Base-by-base conservation (phyloP, 495 filamentous ascomycete species). In the Aspergillus homomorphus region DNA sequence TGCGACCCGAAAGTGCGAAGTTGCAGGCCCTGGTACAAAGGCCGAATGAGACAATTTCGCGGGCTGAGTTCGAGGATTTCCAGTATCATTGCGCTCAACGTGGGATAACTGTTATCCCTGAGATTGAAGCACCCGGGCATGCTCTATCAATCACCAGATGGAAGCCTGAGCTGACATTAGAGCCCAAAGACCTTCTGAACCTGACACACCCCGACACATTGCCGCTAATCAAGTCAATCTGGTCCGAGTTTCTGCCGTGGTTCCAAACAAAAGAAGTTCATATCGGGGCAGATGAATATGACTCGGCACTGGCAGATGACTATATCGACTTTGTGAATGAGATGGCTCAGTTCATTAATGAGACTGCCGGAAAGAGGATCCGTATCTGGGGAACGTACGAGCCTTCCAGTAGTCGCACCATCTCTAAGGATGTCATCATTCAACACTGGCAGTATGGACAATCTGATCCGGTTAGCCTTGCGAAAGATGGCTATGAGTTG, bases 381-480 rank as follows among this genome's bases (percentile, higher is more conserved):
- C 68, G 81, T 1, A 83, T 84, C 44, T 84, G 81, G 81, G 81
- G 81, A 0, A 83, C 81, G 0, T 60, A 76, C 14, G 79, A 82
- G 53, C 79, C 81, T 0, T 75, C 75, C 1, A 57, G 69, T 12
- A 69, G 63, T 1, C 61, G 68, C 1, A 64, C 63, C 1, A 75
- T 82, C 43, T 67, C 73, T 9, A 68, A 66, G 12, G 69, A 77
- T 45, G 68, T 83, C 38, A 77, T 75, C 12, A 75, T 79, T 10
- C 81, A 84, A 63, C 81, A 83, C 58, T 84, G 81, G 81, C 81
- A 84, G 54, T 80, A 79, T 57, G 81, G 81, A 16, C 74, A 84
- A 53, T 83, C 81, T 0, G 80, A 84, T 41, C 80, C 81, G 0
- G 67, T 80, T 7, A 55, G 54, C 9, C 67, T 83, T 0, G 70